Percentiles rank a stretch among this genome's conserved stretches.
These are phyloP conservation scores for Spongospora subterranea DNA, from an alignment of 208 protist species.

Conservation along the genomic window DNA sequence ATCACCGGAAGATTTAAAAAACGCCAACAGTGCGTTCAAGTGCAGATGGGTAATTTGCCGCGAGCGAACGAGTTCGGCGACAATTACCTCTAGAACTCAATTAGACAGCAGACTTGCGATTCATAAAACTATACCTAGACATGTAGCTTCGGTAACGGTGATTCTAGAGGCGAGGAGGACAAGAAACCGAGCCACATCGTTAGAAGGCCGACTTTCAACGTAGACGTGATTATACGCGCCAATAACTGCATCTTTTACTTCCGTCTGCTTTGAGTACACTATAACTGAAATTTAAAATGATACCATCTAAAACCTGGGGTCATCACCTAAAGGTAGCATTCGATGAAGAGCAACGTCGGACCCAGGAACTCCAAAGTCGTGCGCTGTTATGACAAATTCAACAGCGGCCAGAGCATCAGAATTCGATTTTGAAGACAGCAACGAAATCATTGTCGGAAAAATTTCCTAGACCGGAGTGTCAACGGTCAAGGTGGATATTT, in stretches of 20 bases:
- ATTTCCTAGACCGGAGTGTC: background rate
- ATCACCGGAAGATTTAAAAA: background rate
- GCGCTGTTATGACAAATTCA: background rate
- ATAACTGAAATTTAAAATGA: background rate
- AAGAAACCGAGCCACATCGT: background rate
- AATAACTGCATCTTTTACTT: slow-evolving; percentile 27
- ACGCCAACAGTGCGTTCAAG: background rate
- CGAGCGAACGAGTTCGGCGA: background rate
- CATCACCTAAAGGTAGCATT: slow-evolving; percentile 19
- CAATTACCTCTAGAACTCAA: slow-evolving; percentile 21
- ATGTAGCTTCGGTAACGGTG: slow-evolving; percentile 21
- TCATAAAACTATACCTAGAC: background rate
- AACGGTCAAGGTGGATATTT: no score
- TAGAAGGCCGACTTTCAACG: background rate
- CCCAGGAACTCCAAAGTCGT: background rate
- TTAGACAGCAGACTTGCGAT: background rate
- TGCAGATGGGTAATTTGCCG: background rate
- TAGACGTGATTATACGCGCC: slow-evolving; percentile 29
- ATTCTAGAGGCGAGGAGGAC: slow-evolving; percentile 13
- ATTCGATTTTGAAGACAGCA: background rate
- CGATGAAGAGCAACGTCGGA: background rate
- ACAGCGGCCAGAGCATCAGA: slow-evolving; percentile 40
- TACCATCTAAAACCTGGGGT: background rate
- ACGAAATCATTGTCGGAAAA: slow-evolving; percentile 40
- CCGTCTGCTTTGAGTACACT: slow-evolving; percentile 44